Percentiles rank a stretch among this genome's conserved stretches.
Conservation (phyloP, 163 green algal species). For the Botryococcus braunii region DNA sequence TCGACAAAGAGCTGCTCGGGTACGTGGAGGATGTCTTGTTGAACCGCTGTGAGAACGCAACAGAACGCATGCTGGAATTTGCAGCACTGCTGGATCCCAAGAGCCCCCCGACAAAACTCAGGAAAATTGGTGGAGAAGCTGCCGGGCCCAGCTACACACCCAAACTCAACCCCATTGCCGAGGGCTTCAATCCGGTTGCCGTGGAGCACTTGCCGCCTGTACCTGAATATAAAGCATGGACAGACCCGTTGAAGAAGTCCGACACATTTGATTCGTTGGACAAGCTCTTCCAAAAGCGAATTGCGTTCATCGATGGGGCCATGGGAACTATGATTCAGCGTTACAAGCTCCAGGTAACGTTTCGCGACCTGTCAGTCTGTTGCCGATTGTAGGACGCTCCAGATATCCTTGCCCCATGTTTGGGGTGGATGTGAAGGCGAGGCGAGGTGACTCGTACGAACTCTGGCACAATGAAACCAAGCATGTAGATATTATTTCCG, state of each 20-base stretch:
- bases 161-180: slow-evolving; percentile 13
- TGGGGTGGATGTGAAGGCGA: too few species aligned
- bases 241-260: slow-evolving; percentile 41
- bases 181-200: too few species aligned
- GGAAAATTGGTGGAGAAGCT: slow-evolving; percentile 31
- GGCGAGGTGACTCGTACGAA: too few species aligned
- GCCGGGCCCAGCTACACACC: too few species aligned
- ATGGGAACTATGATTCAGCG: slow-evolving; percentile 95
- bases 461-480: too few species aligned
- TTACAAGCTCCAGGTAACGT: slow-evolving; percentile 66
- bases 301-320: slow-evolving; percentile 92
- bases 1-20: slow-evolving; percentile 90
- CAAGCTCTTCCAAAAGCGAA: slow-evolving; percentile 67
- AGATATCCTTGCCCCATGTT: too few species aligned
- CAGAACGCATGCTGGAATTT: slow-evolving; percentile 86
- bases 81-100: slow-evolving; percentile 64
- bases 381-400: too few species aligned
- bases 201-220: too few species aligned
- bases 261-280: too few species aligned
- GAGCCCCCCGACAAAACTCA: slow-evolving; percentile 57
- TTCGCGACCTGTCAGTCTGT: too few species aligned
- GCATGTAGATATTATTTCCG: too few species aligned
- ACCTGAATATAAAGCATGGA: slow-evolving; percentile 49
- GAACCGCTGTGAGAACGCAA: slow-evolving; percentile 71
- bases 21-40: slow-evolving; percentile 93